Percentiles rank a stretch among this genome's conserved stretches.
These are phyloP conservation scores for Vigna angularis DNA, from an alignment of 306 rosid species.

Conservation along the genomic window DNA sequence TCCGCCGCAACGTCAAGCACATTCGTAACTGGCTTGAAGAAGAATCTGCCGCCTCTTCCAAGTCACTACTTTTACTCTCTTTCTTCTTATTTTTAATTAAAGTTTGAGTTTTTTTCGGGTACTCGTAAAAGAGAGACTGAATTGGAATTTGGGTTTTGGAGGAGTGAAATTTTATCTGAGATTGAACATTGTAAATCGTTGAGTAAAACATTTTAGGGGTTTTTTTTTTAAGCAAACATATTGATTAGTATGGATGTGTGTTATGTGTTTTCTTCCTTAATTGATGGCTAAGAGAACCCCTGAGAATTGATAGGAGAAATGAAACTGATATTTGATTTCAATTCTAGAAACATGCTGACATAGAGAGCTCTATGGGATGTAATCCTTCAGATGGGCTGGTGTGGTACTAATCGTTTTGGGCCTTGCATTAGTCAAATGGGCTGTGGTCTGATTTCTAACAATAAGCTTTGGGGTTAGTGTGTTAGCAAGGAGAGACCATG, in stretches of 20 bases:
- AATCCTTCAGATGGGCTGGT: too few species aligned
- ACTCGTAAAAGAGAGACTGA: background rate
- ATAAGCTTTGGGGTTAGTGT: background rate
- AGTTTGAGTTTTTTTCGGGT: background rate
- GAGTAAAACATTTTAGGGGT: background rate
- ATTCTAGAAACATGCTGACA: too few species aligned
- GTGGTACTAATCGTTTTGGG: too few species aligned
- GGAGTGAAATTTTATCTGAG: background rate
- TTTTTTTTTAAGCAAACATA: background rate
- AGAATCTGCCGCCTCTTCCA: slow-evolving; percentile 59
- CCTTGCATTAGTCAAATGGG: too few species aligned
- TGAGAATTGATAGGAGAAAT: too few species aligned
- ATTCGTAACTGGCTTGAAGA: slow-evolving; percentile 62
- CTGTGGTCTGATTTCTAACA: too few species aligned
- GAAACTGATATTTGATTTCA: too few species aligned
- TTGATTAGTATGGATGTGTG: background rate
- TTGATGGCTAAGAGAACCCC: too few species aligned
- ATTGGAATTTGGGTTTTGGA: slow-evolving; percentile 2
- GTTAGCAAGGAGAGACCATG: background rate
- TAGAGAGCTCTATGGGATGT: too few species aligned
- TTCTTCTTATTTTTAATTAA: background rate
- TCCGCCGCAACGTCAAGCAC: slow-evolving; percentile 58
- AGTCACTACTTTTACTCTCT: slow-evolving; percentile 31
- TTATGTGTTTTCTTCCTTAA: too few species aligned
- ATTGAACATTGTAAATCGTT: background rate